Evolutionary conservation across 2,329 filamentous ascomycete genomes (phyloP).

Genomic region (Parafenestella ontariensis): DNA sequence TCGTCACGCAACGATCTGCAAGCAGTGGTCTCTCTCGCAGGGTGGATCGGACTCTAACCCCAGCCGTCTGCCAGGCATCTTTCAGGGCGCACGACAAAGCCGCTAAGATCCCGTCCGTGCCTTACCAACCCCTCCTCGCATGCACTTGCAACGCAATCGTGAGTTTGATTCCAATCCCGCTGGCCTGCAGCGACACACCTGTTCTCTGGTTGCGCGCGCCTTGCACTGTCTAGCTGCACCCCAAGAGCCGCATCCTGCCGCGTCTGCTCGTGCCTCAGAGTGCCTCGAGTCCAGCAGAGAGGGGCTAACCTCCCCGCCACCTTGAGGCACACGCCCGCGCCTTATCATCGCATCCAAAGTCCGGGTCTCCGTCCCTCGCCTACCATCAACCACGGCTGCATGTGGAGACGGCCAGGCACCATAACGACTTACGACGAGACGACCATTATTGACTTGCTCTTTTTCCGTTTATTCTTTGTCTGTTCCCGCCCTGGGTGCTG

Average conservation of each 20-base stretch:
- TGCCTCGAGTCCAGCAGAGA: slow-evolving; percentile 30
- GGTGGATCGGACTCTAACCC: slow-evolving; percentile 36
- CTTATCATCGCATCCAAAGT: slow-evolving; percentile 27
- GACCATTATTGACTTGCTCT: too few relatives aligned
- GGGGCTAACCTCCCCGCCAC: slow-evolving; percentile 25
- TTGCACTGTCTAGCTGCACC: slow-evolving; percentile 30
- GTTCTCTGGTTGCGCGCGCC: slow-evolving; percentile 28
- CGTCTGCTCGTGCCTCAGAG: slow-evolving; percentile 38
- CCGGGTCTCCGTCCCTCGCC: slow-evolving; percentile 38
- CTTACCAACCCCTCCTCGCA: slow-evolving; percentile 37
- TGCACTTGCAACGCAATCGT: slow-evolving; percentile 39
- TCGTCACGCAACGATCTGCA: slow-evolving; percentile 21
- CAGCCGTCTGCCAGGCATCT: slow-evolving; percentile 33
- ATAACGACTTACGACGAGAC: slow-evolving; percentile 27
- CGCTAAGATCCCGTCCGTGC: slow-evolving; percentile 33
- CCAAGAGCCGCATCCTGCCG: slow-evolving; percentile 36
- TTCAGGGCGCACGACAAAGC: slow-evolving; percentile 36
- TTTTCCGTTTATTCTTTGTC: slow-evolving; percentile 15
- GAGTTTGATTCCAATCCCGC: slow-evolving; percentile 33
- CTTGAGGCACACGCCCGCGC: slow-evolving; percentile 26
- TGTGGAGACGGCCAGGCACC: slow-evolving; percentile 15
- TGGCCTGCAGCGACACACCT: slow-evolving; percentile 30
- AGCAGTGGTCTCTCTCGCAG: slow-evolving; percentile 22
- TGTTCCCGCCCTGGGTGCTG: slow-evolving; percentile 20
- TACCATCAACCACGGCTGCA: slow-evolving; percentile 23